Percentiles rank a stretch among this genome's conserved stretches.
phyloP scores from a whole-genome alignment of 2,329 filamentous ascomycete species.

The Colletotrichum nymphaeae region DNA sequence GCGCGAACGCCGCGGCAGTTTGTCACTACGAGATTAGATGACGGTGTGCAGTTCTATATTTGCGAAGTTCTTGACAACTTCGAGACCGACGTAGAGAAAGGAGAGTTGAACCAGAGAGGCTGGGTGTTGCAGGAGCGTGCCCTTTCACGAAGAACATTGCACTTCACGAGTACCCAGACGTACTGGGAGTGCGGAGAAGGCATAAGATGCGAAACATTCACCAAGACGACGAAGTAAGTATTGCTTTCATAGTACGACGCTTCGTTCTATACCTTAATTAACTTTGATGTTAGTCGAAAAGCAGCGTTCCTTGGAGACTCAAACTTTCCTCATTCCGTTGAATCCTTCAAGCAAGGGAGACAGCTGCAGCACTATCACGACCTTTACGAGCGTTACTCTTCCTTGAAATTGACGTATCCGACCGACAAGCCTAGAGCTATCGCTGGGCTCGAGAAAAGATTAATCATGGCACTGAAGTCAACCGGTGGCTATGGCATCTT shows the following conservation, averaged over 20 bases:
- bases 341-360: background rate
- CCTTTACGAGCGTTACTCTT: conserved; percentile 2
- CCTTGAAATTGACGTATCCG: background rate
- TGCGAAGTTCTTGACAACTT: conserved; percentile 45
- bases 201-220: conserved; percentile 48
- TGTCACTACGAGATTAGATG: background rate
- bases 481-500: background rate
- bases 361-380: background rate
- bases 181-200: conserved; percentile 33
- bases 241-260: too few relatives aligned
- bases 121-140: conserved; percentile 11
- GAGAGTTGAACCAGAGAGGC: background rate
- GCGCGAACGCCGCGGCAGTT: background rate
- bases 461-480: background rate
- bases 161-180: background rate
- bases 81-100: background rate
- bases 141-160: background rate
- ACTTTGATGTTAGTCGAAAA: background rate
- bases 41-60: conserved; percentile 15
- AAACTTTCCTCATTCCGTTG: background rate
- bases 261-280: background rate
- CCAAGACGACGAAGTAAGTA: conserved; percentile 46
- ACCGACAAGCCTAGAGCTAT: conserved; percentile 2
- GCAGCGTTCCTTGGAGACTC: conserved; percentile 4
- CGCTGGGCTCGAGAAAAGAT: background rate